phyloP scores from a whole-genome alignment of 1,139 yeast species.

The Kazachstania sp. region DNA sequence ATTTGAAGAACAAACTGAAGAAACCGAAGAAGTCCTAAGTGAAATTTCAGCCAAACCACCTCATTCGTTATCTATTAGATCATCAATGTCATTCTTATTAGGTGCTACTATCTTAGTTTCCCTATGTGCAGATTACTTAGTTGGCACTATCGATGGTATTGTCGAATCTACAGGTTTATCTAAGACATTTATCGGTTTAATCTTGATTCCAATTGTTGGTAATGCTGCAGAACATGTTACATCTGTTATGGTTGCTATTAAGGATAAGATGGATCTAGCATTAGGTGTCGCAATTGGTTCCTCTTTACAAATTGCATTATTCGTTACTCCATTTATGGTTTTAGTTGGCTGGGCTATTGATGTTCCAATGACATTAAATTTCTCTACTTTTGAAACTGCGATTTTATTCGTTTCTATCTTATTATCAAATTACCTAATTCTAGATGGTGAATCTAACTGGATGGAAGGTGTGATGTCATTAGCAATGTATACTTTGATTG shows the following conservation, averaged over 20 bases:
- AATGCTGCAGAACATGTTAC: constrained; percentile 99
- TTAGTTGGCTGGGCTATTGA: constrained; percentile 84
- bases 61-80: constrained; percentile 19
- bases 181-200: constrained; percentile 89
- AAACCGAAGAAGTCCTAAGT: constrained; percentile 30
- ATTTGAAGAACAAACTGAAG: constrained; percentile 41
- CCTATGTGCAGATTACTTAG: constrained; percentile 85
- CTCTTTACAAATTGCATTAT: constrained; percentile 86
- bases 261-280: constrained; percentile 95
- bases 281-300: constrained; percentile 97
- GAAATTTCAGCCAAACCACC: constrained; percentile 16
- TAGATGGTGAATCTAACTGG: constrained; percentile 96
- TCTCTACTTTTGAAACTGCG: constrained; percentile 89
- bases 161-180: constrained; percentile 80
- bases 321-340: constrained; percentile 92
- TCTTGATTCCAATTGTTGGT: constrained; percentile 92
- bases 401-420: constrained; percentile 82
- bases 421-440: constrained; percentile 74
- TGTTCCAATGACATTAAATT: constrained; percentile 87
- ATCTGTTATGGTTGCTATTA: constrained; percentile 88
- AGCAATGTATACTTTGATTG: constrained; percentile 77
- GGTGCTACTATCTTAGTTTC: constrained; percentile 75
- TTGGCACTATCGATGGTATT: constrained; percentile 83
- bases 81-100: constrained; percentile 35
- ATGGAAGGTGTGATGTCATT: constrained; percentile 90